These are phyloP conservation scores for Stemphylium vesicarium DNA, from an alignment of 2,329 filamentous ascomycete species.

Conservation along the genomic window DNA sequence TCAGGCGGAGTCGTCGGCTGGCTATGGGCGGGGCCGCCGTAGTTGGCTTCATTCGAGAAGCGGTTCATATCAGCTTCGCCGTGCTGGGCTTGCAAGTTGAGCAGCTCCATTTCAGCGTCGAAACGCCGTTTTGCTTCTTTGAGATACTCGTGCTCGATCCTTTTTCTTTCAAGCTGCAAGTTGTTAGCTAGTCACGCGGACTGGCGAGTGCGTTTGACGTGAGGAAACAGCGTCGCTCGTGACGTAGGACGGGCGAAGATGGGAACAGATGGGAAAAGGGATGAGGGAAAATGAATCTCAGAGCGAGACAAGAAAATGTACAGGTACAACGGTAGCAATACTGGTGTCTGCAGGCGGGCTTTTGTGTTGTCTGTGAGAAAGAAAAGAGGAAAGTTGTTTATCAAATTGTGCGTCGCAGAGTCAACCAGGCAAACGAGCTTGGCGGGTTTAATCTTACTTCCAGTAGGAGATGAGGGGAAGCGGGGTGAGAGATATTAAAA, in stretches of 20 bases:
- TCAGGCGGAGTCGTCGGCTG: constrained; percentile 97
- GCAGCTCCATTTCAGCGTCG: constrained; percentile 88
- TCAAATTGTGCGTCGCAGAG: constrained; percentile 3
- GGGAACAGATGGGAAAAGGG: constrained; percentile 13
- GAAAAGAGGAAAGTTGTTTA: constrained; percentile 10
- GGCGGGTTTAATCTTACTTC: constrained; percentile 21
- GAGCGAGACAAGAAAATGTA: constrained; percentile 25
- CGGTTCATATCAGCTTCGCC: constrained; percentile 85
- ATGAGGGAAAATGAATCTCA: constrained; percentile 15
- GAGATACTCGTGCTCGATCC: constrained; percentile 88
- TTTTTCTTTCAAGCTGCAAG: constrained; percentile 86
- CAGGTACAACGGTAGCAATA: constrained; percentile 24
- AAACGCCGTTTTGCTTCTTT: constrained; percentile 88
- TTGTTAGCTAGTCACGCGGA: constrained; percentile 37
- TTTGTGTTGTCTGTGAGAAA: constrained; percentile 6
- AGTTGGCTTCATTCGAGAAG: constrained; percentile 78
- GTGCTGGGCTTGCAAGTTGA: constrained; percentile 82
- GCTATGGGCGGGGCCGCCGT: constrained; percentile 74
- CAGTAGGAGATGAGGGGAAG: constrained; percentile 9
- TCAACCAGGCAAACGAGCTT: constrained; percentile 14
- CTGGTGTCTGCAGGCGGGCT: constrained; percentile 4
- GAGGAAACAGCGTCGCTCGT: constrained; percentile 23
- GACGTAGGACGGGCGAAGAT: constrained; percentile 18
- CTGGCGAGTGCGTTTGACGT: constrained; percentile 15
- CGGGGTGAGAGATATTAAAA: constrained; percentile 16